These are phyloP conservation scores for Orobanche coerulescens DNA, from an alignment of 257 asterid species.

Conservation along the genomic window DNA sequence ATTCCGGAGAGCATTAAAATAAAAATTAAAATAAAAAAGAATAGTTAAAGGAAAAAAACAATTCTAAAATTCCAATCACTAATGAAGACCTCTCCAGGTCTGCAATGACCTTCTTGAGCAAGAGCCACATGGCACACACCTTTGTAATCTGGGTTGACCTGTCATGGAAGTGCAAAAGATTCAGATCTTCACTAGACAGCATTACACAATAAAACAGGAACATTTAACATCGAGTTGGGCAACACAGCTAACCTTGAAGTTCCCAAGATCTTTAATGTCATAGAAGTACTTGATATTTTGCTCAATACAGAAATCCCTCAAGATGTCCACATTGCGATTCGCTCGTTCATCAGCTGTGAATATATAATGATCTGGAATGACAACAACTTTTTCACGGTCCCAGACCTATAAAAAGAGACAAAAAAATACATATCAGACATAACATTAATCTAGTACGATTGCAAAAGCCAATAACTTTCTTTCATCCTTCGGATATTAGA, in stretches of 20 bases:
- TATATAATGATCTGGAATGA: constrained; percentile 72
- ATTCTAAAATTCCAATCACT: not conserved
- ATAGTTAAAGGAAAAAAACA: not conserved
- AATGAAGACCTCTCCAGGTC: constrained; percentile 84
- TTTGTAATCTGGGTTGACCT: constrained; percentile 87
- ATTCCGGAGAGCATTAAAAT: not conserved
- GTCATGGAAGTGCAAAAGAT: constrained; percentile 17
- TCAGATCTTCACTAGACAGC: constrained; percentile 10
- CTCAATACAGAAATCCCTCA: constrained; percentile 77
- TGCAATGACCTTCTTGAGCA: constrained; percentile 98
- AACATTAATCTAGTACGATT: not conserved
- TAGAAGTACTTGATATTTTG: constrained; percentile 71
- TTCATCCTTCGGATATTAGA: not conserved
- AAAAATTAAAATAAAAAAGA: not conserved
- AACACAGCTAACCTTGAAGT: constrained; percentile 73
- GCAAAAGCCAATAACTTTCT: not conserved
- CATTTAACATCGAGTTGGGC: not conserved
- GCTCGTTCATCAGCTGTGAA: constrained; percentile 74
- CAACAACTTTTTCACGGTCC: constrained; percentile 68
- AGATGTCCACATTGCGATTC: constrained; percentile 69
- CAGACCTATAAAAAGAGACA: constrained; percentile 35
- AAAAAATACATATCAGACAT: not conserved
- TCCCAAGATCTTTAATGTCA: constrained; percentile 67
- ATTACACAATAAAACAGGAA: not conserved
- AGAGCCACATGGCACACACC: constrained; percentile 98